Base-by-base conservation (phyloP, 257 asterid genomes). In the Marsdenia floribunda region DNA sequence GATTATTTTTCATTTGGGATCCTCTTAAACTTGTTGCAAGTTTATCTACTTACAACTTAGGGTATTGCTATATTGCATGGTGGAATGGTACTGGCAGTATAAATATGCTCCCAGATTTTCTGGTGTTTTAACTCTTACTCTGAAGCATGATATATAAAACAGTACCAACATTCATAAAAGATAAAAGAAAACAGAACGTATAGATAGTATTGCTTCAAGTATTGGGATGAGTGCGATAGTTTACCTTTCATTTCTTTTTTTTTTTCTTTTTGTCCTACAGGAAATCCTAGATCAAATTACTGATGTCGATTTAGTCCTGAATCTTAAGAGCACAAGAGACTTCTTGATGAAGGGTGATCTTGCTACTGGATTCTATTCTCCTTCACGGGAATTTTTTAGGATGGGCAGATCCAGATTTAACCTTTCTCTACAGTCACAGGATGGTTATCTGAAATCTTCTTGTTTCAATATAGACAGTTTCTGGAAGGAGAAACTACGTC, bases 301-400 rank as follows among this genome's bases (percentile, higher is more conserved):
- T 55, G 97, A 90, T 15, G 83, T 94, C 65, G 97, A 94, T 73
- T 75, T 94, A 79, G 99, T 94, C 66, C 82, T 94, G 84, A 94
- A 94, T 84, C 92, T 94, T 6, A 92, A 87, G 83, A 80, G 87
- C 86, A 78, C 79, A 3, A 89, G 86, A 26, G 87, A 83, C 49
- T 73, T 73, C 76, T 61, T 79, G 60, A 67, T 78, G 74, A 86
- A 83, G 78, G 83, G 70, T 72, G 71, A 85, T 74, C 50, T 81
- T 26, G 78, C 78, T 26, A 73, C 59, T 49, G 81, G 87, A 73
- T 77, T 78, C 52, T 83, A 80, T 81, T 81, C 93, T 53, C 84
- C 90, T 73, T 76, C 85, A 5, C 79, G 81, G 66, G 87, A 82
- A 40, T 78, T 83, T 72, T 85, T 74, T 68, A 77, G 89, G 37